Base-by-base conservation (phyloP, 352 stramenopile species). In the Phytophthora megakarya region DNA sequence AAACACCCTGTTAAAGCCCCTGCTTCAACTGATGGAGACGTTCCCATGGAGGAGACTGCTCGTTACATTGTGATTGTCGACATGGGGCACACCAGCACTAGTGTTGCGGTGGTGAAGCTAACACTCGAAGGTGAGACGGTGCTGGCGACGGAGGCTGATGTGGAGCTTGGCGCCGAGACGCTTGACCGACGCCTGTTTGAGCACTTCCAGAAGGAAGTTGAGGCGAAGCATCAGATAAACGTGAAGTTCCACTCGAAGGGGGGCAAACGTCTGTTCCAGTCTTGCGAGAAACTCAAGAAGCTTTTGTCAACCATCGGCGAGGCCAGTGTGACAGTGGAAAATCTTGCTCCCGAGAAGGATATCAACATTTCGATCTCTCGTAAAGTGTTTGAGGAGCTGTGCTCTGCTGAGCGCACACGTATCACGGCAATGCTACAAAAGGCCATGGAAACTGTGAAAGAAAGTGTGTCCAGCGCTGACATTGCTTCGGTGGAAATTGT, bases 241-340 rank as follows among this genome's bases (percentile, higher is more conserved):
- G 65, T 97, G 23, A 58, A 73, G 16, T 58, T 90, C 23, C 65
- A 84, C 9, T 83, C 81, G 37, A 97, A 97, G 54, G 76, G 88
- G 40, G 88, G 88, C 37, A 87, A 94, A 42, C 89, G 92, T 25
- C 78, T 98, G 33, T 84, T 97, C n/a, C 74, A 88, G 47, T 84
- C 86, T 26, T 97, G 86, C 62, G 81, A 93, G 56, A 86, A 88
- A 56, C 81, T 98, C 28, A 94, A 96, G 66, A 96, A 97, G 63
- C 65, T 97, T 44, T 72, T 98, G 26, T 96, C 86, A 25, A 96
- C 88, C 15, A 96, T 96, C 48, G 75, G 71, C 30, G 78, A 90
- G 21, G 89, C 90, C 28, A 77, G 73, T 23, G 83, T 95, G 22
- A 90, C 77, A 2, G 85, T 96, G 25, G 90, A 97, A 50, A 95